A percentile compares a stretch with the other conserved stretches of the same genome.
Evolutionary conservation across 169 alveolate species (phyloP).

Genomic region (Besnoitia besnoiti): DNA sequence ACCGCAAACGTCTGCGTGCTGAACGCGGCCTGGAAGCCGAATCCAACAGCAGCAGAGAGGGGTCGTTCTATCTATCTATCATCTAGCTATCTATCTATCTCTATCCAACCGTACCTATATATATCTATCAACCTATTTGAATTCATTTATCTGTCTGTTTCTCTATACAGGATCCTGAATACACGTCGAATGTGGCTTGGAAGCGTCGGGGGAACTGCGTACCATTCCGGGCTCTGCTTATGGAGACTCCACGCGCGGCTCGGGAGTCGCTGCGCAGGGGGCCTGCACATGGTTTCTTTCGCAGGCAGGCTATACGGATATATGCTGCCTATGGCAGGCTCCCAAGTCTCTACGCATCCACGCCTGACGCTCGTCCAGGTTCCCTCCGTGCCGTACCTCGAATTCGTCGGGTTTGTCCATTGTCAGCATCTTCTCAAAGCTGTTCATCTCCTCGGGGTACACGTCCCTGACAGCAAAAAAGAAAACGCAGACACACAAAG

Average conservation of each 20-base stretch:
- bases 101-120: background rate
- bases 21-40: background rate
- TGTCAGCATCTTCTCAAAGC: constrained; percentile 36
- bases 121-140: background rate
- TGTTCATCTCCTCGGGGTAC: constrained; percentile 43
- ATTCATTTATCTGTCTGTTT: background rate
- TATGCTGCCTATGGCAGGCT: too few species aligned
- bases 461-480: background rate
- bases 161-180: background rate
- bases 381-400: background rate
- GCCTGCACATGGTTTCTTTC: too few species aligned
- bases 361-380: background rate
- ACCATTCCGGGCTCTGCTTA: too few species aligned
- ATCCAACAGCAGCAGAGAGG: background rate
- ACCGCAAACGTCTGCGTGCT: constrained; percentile 31
- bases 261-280: too few species aligned
- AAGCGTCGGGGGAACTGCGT: too few species aligned
- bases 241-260: too few species aligned
- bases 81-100: background rate
- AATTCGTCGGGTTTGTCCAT: constrained; percentile 22
- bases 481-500: background rate
- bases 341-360: too few species aligned
- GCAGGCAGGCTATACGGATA: too few species aligned
- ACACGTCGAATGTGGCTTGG: too few species aligned
- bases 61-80: background rate